Evolutionary conservation across 148 eudicot genomes (phyloP).

Genomic region (Rhododendron griersonianum): DNA sequence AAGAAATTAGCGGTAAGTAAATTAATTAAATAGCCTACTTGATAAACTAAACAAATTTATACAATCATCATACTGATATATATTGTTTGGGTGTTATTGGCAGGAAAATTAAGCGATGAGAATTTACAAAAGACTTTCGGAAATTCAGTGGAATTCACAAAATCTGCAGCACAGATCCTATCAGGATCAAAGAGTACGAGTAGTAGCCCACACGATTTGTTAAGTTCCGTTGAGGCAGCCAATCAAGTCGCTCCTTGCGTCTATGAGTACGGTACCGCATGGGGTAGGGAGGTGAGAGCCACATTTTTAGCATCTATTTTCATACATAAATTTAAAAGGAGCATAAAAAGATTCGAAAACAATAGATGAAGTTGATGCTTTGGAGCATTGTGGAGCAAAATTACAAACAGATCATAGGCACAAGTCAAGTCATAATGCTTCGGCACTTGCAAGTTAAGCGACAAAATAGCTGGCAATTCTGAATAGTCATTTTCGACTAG

Average conservation of each 20-base stretch:
- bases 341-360: too few relatives aligned
- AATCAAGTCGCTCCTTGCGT: not conserved
- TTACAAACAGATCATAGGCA: too few relatives aligned
- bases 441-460: too few relatives aligned
- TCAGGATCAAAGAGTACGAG: not conserved
- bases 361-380: not conserved
- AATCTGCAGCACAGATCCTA: constrained; percentile 23
- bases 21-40: not conserved
- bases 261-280: not conserved
- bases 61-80: not conserved
- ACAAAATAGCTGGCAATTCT: too few relatives aligned
- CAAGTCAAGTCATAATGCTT: too few relatives aligned
- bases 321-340: too few relatives aligned
- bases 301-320: too few relatives aligned
- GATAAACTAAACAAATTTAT: too few relatives aligned
- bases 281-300: not conserved
- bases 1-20: constrained; percentile 11
- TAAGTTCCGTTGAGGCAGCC: not conserved
- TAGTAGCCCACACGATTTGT: not conserved
- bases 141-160: constrained; percentile 10
- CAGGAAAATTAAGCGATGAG: constrained; percentile 12
- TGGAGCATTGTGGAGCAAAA: not conserved
- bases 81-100: not conserved
- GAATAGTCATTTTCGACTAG: too few relatives aligned
- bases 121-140: constrained; percentile 21